phyloP scores from a whole-genome alignment of 2,329 filamentous ascomycete genomes.

The Lizonia empirigonia region DNA sequence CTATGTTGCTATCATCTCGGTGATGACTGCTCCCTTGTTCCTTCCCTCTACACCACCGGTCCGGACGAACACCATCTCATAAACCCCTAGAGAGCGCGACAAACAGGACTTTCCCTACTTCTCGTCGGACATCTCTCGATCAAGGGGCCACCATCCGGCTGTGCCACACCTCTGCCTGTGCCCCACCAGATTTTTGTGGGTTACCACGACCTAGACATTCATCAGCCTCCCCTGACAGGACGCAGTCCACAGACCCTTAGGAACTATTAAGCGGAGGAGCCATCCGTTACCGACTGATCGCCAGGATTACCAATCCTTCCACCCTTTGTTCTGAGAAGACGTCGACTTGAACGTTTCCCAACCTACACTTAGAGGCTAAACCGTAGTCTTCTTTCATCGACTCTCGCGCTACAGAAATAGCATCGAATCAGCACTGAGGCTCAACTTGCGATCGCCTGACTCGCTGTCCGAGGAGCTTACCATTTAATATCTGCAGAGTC shows the following conservation, averaged over 20 bases:
- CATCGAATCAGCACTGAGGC: not conserved
- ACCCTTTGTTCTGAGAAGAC: not conserved
- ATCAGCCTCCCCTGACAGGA: slow-evolving; percentile 25
- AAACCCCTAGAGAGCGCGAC: slow-evolving; percentile 40
- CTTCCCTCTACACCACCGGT: slow-evolving; percentile 37
- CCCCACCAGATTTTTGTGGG: slow-evolving; percentile 40
- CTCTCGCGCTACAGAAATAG: not conserved
- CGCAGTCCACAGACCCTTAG: slow-evolving; percentile 14
- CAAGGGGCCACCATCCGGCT: slow-evolving; percentile 37
- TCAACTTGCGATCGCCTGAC: not conserved
- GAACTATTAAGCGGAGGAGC: slow-evolving; percentile 14
- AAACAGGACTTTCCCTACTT: slow-evolving; percentile 38
- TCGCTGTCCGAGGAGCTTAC: slow-evolving; percentile 25
- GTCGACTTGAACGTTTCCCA: not conserved
- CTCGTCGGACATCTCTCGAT: slow-evolving; percentile 39
- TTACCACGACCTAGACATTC: slow-evolving; percentile 33
- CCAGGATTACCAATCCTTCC: slow-evolving; percentile 22
- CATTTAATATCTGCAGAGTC: slow-evolving; percentile 29
- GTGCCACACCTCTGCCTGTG: slow-evolving; percentile 40
- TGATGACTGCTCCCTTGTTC: slow-evolving; percentile 47
- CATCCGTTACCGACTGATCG: slow-evolving; percentile 11
- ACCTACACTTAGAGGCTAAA: not conserved
- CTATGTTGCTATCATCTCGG: slow-evolving; percentile 38
- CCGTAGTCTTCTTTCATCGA: not conserved
- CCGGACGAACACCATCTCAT: slow-evolving; percentile 44